Evolutionary conservation across 208 protist species (phyloP).

Genomic region (Leishmania gerbilli): DNA sequence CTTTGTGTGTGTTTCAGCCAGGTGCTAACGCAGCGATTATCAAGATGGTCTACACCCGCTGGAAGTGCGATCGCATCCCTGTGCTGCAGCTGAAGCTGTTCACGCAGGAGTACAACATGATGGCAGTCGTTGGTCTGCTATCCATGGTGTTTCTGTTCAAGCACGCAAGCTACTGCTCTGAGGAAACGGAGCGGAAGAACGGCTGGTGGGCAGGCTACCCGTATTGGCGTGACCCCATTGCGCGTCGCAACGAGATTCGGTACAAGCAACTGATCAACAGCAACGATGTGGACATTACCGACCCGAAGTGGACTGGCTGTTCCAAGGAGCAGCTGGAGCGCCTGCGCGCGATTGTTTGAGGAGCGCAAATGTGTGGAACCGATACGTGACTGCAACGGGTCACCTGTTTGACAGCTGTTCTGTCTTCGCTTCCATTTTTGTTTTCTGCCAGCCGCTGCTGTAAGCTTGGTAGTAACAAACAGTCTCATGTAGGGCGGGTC

Average conservation of each 20-base stretch:
- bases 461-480: constrained; percentile 6
- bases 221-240: constrained; percentile 93
- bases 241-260: constrained; percentile 82
- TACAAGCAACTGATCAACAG: constrained; percentile 89
- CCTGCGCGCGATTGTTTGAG: constrained; percentile 65
- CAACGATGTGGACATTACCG: constrained; percentile 88
- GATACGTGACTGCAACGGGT: neutral
- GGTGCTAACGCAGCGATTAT: neutral
- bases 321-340: constrained; percentile 77
- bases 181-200: constrained; percentile 90
- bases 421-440: neutral
- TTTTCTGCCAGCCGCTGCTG: constrained; percentile 6
- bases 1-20: neutral
- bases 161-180: constrained; percentile 83
- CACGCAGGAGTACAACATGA: constrained; percentile 84
- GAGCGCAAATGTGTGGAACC: neutral
- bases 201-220: constrained; percentile 91
- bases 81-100: constrained; percentile 89
- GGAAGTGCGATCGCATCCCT: constrained; percentile 91
- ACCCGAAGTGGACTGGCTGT: constrained; percentile 92
- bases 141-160: constrained; percentile 85
- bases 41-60: constrained; percentile 92
- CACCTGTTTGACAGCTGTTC: neutral
- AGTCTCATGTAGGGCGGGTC: constrained; percentile 1
- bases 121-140: constrained; percentile 62